Evolutionary conservation across 371 early-diverging fungal genomes (phyloP).

Genomic region (Massospora cicadina): DNA sequence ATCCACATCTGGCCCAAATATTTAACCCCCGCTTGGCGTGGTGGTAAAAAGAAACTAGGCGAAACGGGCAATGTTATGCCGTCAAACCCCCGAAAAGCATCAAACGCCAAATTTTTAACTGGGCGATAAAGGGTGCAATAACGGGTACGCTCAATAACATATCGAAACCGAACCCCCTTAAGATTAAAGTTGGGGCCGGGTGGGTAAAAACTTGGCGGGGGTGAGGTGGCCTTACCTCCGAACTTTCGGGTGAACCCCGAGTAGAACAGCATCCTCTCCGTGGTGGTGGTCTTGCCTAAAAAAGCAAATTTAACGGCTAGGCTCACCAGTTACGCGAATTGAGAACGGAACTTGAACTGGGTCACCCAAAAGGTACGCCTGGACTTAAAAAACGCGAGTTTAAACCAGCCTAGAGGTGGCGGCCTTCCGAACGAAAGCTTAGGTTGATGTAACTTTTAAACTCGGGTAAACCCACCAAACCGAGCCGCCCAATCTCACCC

Average conservation of each 20-base stretch:
- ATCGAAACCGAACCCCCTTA: too few species aligned
- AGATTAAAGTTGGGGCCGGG: too few species aligned
- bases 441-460: not conserved
- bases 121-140: too few species aligned
- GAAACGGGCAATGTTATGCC: too few species aligned
- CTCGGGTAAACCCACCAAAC: too few species aligned
- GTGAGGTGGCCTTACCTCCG: conserved; percentile 40
- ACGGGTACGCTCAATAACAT: too few species aligned
- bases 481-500: too few species aligned
- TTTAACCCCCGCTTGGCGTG: too few species aligned
- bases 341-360: not conserved
- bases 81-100: too few species aligned
- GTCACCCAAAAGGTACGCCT: not conserved
- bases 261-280: conserved; percentile 92
- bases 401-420: not conserved
- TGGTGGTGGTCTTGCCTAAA: conserved; percentile 82
- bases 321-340: not conserved
- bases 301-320: not conserved
- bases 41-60: too few species aligned
- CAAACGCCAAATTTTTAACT: too few species aligned
- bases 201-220: too few species aligned
- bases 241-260: conserved; percentile 75
- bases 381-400: not conserved
- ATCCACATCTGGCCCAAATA: conserved; percentile 56
- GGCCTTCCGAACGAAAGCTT: not conserved